Conservation (phyloP, 805 yeast genomes). For the Ogataea methanolica region DNA sequence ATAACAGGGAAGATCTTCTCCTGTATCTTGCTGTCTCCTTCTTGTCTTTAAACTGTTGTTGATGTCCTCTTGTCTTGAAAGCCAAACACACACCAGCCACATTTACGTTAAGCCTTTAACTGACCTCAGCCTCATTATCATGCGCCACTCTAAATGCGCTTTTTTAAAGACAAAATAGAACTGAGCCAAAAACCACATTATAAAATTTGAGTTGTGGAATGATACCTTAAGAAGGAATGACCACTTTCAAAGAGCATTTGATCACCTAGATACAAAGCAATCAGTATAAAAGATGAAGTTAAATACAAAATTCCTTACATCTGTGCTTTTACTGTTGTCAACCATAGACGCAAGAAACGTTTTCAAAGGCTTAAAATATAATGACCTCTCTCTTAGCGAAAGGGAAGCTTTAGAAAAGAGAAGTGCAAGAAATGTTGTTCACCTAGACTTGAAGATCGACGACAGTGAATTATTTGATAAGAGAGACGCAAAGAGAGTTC, state of each 20-base stretch:
- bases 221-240: no score
- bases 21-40: no score
- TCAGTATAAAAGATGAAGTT: not conserved
- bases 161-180: not conserved
- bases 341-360: conserved; percentile 14
- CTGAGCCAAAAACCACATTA: not conserved
- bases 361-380: conserved; percentile 6
- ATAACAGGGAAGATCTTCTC: no score
- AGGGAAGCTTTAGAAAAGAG: conserved; percentile 6
- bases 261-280: not conserved
- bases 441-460: conserved; percentile 13
- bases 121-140: no score
- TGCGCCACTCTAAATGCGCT: no score
- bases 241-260: no score
- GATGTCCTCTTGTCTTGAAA: no score
- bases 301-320: not conserved
- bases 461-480: conserved; percentile 6
- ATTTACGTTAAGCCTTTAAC: no score
- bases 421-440: conserved; percentile 12
- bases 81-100: no score
- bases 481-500: conserved; percentile 5
- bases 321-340: not conserved
- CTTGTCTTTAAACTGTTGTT: no score
- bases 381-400: conserved; percentile 1
- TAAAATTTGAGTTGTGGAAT: no score